Evolutionary conservation across 2,329 filamentous ascomycete species (phyloP), one percentile per base, ranked within the genome.

Genomic region (Aotearoamyces nothofagi): DNA sequence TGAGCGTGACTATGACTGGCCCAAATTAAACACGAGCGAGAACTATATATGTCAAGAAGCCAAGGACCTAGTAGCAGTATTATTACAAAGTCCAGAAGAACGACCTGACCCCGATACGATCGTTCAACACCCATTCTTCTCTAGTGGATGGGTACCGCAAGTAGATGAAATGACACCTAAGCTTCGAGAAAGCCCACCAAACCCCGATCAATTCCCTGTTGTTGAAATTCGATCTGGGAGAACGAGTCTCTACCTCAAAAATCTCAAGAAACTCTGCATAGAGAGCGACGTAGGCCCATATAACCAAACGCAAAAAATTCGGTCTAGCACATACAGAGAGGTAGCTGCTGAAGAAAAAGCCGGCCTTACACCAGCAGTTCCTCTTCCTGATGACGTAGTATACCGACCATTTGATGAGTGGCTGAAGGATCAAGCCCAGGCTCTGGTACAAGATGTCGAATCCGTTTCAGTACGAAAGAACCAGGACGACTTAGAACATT

Each of bases 1-100:
- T 42, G 69, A 76, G 32, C 65, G 78, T 40, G 78, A 84, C 45
- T 87, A 86, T 49, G 75, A 79, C 45, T 87, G 80, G 80, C 80
- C 80, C 9, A 66, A 68, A 33, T 53, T 69, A 15, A 69, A 75
- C 31, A 69, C 66, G 22, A 67, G 69, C 9, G 66, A 68, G 29
- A 79, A 74, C 47, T 71, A 72, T 40, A 81, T 83, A 40, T 83
- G 76, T 34, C 60, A 68, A 31, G 78, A 83, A 46, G 70, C 81
- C 30, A 79, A 83, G 51, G 76, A 84, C 40, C 61, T 87, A 15
- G 82, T 90, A 11, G 75, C 78, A 12, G 69, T 66, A 15, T 70
- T 90, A 55, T 63, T 90, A 14, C 69, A 81, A 38, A 74, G 82
- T 33, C 78, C 83, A 28, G 74, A 84, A 43, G 60, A 69, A 42